Conservation (phyloP, 768 basidiomycete species). For the Suillus bovinus region DNA sequence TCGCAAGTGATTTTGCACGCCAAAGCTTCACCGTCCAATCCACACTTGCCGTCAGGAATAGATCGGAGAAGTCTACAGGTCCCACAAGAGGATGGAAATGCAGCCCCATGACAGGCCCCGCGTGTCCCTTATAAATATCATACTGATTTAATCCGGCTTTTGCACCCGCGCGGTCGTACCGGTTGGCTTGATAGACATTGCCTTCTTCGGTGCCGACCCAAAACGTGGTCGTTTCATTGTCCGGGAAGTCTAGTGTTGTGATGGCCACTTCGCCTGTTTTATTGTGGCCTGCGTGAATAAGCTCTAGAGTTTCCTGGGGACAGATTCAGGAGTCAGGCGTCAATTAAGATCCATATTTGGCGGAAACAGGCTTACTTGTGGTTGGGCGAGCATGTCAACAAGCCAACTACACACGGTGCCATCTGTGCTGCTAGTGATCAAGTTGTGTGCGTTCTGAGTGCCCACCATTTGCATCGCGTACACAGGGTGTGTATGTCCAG, state of each 20-base stretch:
- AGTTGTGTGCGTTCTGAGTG: conserved; percentile 97
- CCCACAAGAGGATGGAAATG: conserved; percentile 93
- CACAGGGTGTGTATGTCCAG: conserved; percentile 97
- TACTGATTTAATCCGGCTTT: conserved; percentile 94
- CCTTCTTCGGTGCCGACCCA: conserved; percentile 99
- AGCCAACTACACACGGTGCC: conserved; percentile 97
- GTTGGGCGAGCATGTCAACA: conserved; percentile 98
- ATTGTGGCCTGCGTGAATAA: conserved; percentile 86
- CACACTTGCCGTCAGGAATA: conserved; percentile 90
- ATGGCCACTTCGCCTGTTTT: conserved; percentile 98
- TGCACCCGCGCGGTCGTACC: conserved; percentile 94
- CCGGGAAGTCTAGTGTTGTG: conserved; percentile 91
- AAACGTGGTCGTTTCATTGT: conserved; percentile 95
- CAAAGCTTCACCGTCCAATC: conserved; percentile 99
- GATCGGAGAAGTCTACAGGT: conserved; percentile 91
- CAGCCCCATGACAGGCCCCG: conserved; percentile 91
- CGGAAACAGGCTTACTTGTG: conserved; percentile 60
- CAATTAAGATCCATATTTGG: not conserved
- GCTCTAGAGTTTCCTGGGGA: conserved; percentile 86
- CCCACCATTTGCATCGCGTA: conserved; percentile 99
- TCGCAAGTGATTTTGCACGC: conserved; percentile 78
- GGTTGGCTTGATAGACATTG: conserved; percentile 93
- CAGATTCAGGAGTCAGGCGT: conserved; percentile 4
- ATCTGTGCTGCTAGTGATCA: conserved; percentile 96
- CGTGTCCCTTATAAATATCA: conserved; percentile 91